These are phyloP conservation scores for Anisodus tanguticus DNA, from an alignment of 257 asterid genomes.

Conservation along the genomic window DNA sequence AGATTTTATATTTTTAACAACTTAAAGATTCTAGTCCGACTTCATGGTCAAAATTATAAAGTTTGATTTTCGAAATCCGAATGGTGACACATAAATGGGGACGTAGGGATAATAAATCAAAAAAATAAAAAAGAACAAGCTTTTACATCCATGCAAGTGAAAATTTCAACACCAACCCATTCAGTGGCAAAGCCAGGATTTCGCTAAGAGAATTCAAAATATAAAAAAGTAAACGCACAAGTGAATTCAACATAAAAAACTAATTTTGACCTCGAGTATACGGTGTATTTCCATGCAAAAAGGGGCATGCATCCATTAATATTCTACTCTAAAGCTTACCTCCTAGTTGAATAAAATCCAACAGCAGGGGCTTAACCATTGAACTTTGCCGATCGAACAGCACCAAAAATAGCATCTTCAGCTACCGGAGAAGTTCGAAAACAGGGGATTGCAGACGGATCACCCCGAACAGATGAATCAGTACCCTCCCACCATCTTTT, in stretches of 20 bases:
- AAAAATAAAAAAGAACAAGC: background rate
- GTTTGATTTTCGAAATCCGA: too few species aligned
- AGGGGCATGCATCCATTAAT: too few species aligned
- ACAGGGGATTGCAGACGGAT: slow-evolving; percentile 81
- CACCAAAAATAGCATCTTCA: slow-evolving; percentile 62
- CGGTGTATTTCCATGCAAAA: too few species aligned
- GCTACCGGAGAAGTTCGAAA: slow-evolving; percentile 62
- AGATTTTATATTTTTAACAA: too few species aligned
- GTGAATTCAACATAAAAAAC: too few species aligned
- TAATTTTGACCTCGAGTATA: too few species aligned
- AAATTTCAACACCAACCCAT: background rate
- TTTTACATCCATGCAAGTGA: background rate
- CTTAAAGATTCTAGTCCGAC: too few species aligned
- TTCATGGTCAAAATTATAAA: too few species aligned
- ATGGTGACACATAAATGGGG: too few species aligned
- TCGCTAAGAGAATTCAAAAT: too few species aligned
- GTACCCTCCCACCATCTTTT: slow-evolving; percentile 45
- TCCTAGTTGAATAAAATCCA: slow-evolving; percentile 68
- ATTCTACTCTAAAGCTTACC: slow-evolving; percentile 37
- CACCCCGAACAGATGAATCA: slow-evolving; percentile 73
- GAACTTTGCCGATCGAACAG: slow-evolving; percentile 65
- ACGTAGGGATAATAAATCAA: background rate
- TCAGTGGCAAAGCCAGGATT: too few species aligned
- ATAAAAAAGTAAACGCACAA: too few species aligned
- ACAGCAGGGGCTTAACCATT: slow-evolving; percentile 71